These are phyloP conservation scores for Zygotorulaspora mrakii DNA, from an alignment of 1,139 yeast genomes.

Conservation along the genomic window DNA sequence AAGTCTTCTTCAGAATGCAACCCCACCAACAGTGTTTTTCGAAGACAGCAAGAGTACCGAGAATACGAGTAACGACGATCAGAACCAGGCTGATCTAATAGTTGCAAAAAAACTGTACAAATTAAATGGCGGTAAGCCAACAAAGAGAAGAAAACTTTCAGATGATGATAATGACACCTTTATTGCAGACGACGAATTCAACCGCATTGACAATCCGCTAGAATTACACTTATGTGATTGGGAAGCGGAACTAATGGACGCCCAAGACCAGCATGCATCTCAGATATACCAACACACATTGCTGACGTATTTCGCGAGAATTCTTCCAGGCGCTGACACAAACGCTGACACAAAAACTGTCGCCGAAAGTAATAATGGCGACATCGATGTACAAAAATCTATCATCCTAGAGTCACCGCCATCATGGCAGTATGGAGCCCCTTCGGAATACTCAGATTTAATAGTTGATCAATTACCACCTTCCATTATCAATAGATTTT, in stretches of 20 bases:
- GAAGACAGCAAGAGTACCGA: slow-evolving; percentile 1
- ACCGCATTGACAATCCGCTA: slow-evolving; percentile 23
- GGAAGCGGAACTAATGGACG: slow-evolving; percentile 20
- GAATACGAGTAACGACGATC: slow-evolving; percentile 2
- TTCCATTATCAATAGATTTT: slow-evolving; percentile 9
- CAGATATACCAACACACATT: slow-evolving; percentile 17
- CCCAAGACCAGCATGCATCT: slow-evolving; percentile 18
- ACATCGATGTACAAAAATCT: too few relatives aligned
- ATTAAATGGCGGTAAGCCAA: slow-evolving; percentile 11
- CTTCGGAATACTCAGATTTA: neutral
- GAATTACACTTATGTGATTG: slow-evolving; percentile 23
- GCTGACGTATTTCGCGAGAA: slow-evolving; percentile 10
- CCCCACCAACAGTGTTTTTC: neutral
- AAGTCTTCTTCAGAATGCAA: slow-evolving; percentile 16
- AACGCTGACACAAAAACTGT: too few relatives aligned
- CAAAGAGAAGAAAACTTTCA: slow-evolving; percentile 8
- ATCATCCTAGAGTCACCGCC: too few relatives aligned
- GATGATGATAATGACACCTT: slow-evolving; percentile 7
- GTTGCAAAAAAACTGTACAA: slow-evolving; percentile 13
- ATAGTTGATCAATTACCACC: slow-evolving; percentile 4
- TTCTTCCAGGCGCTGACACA: neutral
- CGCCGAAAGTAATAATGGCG: too few relatives aligned
- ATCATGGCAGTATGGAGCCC: too few relatives aligned
- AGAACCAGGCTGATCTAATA: slow-evolving; percentile 4
- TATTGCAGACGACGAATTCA: slow-evolving; percentile 17